Conservation (phyloP, 2,329 filamentous ascomycete genomes). For the Ilyonectria destructans region DNA sequence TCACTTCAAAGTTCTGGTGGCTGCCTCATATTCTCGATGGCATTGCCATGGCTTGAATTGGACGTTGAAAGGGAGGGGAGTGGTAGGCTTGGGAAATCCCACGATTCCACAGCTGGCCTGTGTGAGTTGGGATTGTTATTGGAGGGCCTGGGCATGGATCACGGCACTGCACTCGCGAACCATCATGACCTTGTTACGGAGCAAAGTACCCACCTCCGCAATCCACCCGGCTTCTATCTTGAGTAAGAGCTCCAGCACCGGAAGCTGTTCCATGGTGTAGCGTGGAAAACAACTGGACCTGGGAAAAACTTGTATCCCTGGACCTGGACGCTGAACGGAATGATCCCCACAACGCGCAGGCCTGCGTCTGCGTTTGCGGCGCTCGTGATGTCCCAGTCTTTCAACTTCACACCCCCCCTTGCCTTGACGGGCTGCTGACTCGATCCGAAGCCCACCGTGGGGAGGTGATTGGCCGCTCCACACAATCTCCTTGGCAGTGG, state of each 20-base stretch:
- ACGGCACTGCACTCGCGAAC: conserved; percentile 38
- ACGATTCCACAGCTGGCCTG: conserved; percentile 30
- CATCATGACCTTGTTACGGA: conserved; percentile 37
- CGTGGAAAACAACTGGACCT: conserved; percentile 23
- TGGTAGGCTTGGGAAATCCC: conserved; percentile 36
- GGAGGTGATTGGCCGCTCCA: conserved; percentile 49
- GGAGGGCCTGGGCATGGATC: conserved; percentile 39
- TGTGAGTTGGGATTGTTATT: conserved; percentile 35
- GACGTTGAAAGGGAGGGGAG: conserved; percentile 25
- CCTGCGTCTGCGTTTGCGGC: conserved; percentile 43
- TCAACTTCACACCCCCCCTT: conserved; percentile 37
- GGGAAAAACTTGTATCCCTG: conserved; percentile 29
- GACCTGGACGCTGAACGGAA: conserved; percentile 24
- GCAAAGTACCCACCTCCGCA: conserved; percentile 40
- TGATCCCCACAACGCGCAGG: conserved; percentile 42
- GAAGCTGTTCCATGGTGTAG: conserved; percentile 15
- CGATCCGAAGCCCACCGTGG: conserved; percentile 35
- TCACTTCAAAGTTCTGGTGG: conserved; percentile 27
- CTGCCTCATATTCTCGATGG: conserved; percentile 8
- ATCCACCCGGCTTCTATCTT: conserved; percentile 28
- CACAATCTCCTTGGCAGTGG: too few relatives aligned
- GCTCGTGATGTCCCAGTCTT: conserved; percentile 46
- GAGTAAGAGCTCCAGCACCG: conserved; percentile 19
- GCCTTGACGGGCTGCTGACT: conserved; percentile 39
- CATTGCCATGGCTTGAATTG: conserved; percentile 9